Conservation (phyloP, 352 stramenopile species). For the Pilasporangium apinafurcum region DNA sequence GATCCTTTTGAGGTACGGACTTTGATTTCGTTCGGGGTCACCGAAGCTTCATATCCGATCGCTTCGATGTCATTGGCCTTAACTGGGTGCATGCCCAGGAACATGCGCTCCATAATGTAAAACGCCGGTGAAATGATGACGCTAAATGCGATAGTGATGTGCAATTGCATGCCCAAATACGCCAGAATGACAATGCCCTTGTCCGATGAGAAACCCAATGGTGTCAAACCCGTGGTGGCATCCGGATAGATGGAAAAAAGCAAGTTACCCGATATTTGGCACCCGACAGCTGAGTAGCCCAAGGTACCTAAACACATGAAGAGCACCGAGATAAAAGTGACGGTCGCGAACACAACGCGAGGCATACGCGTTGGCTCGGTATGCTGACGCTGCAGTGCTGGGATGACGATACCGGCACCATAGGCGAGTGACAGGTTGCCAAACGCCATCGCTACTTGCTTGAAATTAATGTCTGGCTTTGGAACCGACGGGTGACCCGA, state of each 20-base stretch:
- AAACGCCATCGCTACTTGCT: constrained; percentile 45
- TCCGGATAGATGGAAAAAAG: constrained; percentile 58
- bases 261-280: constrained; percentile 64
- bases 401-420: constrained; percentile 56
- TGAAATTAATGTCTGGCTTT: constrained; percentile 33
- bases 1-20: constrained; percentile 12
- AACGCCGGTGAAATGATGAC: constrained; percentile 30
- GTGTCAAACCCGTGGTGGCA: constrained; percentile 13
- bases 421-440: constrained; percentile 64
- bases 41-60: constrained; percentile 13
- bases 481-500: constrained; percentile 37
- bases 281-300: constrained; percentile 47
- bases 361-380: constrained; percentile 55
- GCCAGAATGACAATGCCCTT: constrained; percentile 9
- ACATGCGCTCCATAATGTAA: constrained; percentile 29
- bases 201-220: constrained; percentile 13
- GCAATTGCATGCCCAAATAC: constrained; percentile 32
- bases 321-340: constrained; percentile 42
- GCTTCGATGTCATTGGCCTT: constrained; percentile 1
- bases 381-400: constrained; percentile 54
- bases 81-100: constrained; percentile 28
- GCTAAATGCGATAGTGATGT: constrained; percentile 36
- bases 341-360: constrained; percentile 41
- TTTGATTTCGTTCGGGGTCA: constrained; percentile 7
- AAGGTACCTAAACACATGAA: constrained; percentile 39